phyloP scores from a whole-genome alignment of 495 filamentous ascomycete species.

The Aspergillus sclerotioniger region DNA sequence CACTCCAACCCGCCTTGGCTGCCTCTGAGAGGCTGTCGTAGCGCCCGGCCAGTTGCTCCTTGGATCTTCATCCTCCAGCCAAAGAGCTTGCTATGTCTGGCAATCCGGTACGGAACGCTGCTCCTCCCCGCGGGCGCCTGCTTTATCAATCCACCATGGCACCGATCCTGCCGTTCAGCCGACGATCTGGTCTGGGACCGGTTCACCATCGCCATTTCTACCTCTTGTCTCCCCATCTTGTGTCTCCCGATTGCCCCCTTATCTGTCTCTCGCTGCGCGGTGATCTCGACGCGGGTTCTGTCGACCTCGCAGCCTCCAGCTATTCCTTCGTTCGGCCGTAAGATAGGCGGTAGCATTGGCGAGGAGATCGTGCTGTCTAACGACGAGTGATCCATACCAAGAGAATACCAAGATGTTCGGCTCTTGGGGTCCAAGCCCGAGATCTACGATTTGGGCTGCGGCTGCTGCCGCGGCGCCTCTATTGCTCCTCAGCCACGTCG shows the following conservation, averaged over 20 bases:
- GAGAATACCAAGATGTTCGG: slow-evolving; percentile 12
- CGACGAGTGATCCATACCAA: not conserved
- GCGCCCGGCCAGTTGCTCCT: slow-evolving; percentile 10
- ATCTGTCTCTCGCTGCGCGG: slow-evolving; percentile 1
- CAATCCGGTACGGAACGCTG: slow-evolving; percentile 2
- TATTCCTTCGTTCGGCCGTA: not conserved
- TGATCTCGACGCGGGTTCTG: slow-evolving; percentile 9
- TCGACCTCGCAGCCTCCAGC: slow-evolving; percentile 1
- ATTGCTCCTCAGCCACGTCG: slow-evolving; percentile 21
- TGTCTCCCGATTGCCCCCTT: slow-evolving; percentile 2
- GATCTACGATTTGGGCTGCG: slow-evolving; percentile 18
- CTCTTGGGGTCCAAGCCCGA: slow-evolving; percentile 4
- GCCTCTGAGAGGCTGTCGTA: slow-evolving; percentile 8
- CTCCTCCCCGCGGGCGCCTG: not conserved
- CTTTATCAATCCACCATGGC: slow-evolving; percentile 10
- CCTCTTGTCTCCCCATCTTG: slow-evolving; percentile 4
- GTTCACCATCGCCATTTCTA: slow-evolving; percentile 5
- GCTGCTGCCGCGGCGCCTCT: slow-evolving; percentile 4
- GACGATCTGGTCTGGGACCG: slow-evolving; percentile 1
- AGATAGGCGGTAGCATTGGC: not conserved
- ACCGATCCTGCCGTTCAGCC: slow-evolving; percentile 9
- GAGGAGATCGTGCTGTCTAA: not conserved
- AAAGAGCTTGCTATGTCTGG: not conserved
- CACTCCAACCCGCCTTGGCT: slow-evolving; percentile 30
- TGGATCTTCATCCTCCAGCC: not conserved